phyloP scores from a whole-genome alignment of 225 moss, liverwort and hornwort genomes.

The Physcomitrellopsis africana region DNA sequence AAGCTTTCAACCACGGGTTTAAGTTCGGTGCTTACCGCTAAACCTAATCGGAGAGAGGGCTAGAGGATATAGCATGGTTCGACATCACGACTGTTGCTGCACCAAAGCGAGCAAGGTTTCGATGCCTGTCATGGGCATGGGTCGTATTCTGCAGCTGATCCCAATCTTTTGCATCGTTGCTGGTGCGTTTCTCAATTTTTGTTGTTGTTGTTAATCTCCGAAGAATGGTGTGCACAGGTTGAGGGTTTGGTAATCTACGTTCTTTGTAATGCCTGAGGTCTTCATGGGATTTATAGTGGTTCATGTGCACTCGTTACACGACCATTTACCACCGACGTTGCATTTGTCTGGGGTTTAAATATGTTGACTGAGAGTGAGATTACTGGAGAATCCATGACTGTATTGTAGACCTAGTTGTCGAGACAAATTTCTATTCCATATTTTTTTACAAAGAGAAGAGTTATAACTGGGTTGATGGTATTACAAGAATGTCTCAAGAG shows the following conservation, averaged over 20 bases:
- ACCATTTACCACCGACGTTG: too few relatives aligned
- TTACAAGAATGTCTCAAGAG: constrained; percentile 2
- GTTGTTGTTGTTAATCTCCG: not conserved
- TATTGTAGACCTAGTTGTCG: not conserved
- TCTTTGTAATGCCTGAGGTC: not conserved
- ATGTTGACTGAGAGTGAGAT: not conserved
- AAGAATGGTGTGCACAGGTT: constrained; percentile 10
- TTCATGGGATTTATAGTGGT: not conserved
- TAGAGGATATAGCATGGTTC: constrained; percentile 17
- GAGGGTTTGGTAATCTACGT: not conserved
- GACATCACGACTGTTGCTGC: constrained; percentile 4
- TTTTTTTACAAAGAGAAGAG: not conserved
- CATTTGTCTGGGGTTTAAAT: not conserved
- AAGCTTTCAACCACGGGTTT: constrained; percentile 8
- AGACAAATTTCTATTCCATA: not conserved
- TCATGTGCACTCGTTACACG: not conserved
- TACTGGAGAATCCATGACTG: not conserved
- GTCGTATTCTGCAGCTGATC: constrained; percentile 36
- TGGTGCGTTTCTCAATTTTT: constrained; percentile 18
- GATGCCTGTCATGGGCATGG: constrained; percentile 26
- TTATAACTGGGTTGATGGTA: not conserved
- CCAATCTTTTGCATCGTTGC: constrained; percentile 38
- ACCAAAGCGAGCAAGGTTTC: constrained; percentile 19
- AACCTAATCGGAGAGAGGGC: not conserved
- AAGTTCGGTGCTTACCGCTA: constrained; percentile 1